phyloP scores from a whole-genome alignment of 2,329 filamentous ascomycete species.

The Cytospora piceicola region DNA sequence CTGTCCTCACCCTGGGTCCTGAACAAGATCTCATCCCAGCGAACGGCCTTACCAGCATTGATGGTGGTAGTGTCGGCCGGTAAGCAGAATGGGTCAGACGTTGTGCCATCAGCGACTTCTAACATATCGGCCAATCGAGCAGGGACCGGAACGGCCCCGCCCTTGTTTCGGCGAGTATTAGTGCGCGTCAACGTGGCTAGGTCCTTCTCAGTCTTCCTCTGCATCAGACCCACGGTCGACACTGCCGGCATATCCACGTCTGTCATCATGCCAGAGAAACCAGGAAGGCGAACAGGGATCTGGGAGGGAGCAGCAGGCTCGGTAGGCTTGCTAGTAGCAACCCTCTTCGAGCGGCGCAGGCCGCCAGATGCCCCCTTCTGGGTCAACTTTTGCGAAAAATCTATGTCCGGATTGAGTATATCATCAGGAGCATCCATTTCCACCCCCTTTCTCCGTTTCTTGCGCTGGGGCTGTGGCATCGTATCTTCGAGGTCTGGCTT shows the following conservation, averaged over 20 bases:
- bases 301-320: slow-evolving; percentile 38
- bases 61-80: not conserved
- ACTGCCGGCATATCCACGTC: slow-evolving; percentile 33
- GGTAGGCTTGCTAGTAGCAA: slow-evolving; percentile 34
- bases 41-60: slow-evolving; percentile 36
- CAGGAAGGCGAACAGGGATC: slow-evolving; percentile 40
- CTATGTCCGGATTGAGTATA: slow-evolving; percentile 37
- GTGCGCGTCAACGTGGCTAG: slow-evolving; percentile 46
- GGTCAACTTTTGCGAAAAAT: slow-evolving; percentile 21
- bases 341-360: slow-evolving; percentile 23
- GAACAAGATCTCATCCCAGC: slow-evolving; percentile 41
- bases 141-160: slow-evolving; percentile 40
- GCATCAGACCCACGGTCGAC: slow-evolving; percentile 30
- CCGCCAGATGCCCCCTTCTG: slow-evolving; percentile 12
- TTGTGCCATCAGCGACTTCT: not conserved
- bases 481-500: slow-evolving; percentile 36
- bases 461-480: slow-evolving; percentile 38
- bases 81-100: slow-evolving; percentile 4
- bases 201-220: slow-evolving; percentile 47
- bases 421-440: slow-evolving; percentile 33
- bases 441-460: slow-evolving; percentile 38
- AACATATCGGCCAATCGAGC: slow-evolving; percentile 36
- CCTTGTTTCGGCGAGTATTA: slow-evolving; percentile 53
- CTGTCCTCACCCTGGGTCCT: slow-evolving; percentile 36
- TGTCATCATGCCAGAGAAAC: slow-evolving; percentile 36